Conservation (phyloP, 2,329 filamentous ascomycete species). For the Hymenoscyphus repandus region DNA sequence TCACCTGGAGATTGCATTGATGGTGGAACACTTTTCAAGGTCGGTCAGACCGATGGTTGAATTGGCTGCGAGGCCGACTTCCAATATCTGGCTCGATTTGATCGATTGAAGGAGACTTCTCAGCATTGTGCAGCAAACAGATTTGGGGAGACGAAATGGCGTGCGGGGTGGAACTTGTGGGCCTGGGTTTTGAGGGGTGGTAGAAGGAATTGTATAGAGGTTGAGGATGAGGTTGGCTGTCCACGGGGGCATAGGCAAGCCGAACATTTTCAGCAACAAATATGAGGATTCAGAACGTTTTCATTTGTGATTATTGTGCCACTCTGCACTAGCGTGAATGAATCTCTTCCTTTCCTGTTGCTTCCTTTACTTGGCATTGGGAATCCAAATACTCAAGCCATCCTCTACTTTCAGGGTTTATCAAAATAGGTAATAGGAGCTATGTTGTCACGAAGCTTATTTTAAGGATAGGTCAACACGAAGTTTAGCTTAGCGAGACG, state of each 20-base stretch:
- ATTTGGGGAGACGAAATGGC: constrained; percentile 5
- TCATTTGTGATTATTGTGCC: background rate
- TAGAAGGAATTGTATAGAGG: constrained; percentile 23
- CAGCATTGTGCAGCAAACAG: constrained; percentile 25
- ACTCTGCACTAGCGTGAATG: too few species aligned
- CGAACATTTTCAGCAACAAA: constrained; percentile 25
- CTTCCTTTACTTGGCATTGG: too few species aligned
- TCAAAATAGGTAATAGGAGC: too few species aligned
- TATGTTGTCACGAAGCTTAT: too few species aligned
- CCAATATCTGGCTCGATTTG: constrained; percentile 17
- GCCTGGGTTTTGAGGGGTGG: constrained; percentile 6
- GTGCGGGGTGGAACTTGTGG: constrained; percentile 5
- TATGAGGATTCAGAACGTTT: constrained; percentile 22
- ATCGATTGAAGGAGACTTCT: constrained; percentile 1
- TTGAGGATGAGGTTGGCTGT: constrained; percentile 7
- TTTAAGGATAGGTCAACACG: too few species aligned
- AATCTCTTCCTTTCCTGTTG: too few species aligned
- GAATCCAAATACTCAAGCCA: too few species aligned
- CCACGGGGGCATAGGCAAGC: constrained; percentile 6
- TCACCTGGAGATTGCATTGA: constrained; percentile 7
- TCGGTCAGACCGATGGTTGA: background rate
- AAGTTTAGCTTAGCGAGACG: too few species aligned
- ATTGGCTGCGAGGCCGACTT: background rate
- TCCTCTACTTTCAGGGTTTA: too few species aligned
- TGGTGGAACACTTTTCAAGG: constrained; percentile 11